Conservation (phyloP, 805 yeast genomes). For the Cephaloascus albidus region DNA sequence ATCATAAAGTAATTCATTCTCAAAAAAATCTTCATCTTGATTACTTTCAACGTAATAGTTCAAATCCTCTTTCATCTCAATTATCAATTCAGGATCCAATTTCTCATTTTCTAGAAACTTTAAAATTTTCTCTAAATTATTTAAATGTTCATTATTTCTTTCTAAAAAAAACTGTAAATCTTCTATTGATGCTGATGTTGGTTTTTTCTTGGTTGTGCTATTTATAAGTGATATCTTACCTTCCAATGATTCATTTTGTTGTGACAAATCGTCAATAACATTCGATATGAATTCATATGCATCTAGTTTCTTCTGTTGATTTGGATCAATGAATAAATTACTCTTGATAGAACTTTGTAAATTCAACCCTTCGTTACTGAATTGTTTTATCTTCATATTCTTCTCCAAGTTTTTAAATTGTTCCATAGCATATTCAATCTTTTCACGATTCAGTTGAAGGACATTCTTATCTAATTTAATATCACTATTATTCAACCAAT, state of each 20-base stretch:
- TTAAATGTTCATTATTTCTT: slow-evolving; percentile 72
- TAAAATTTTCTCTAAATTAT: slow-evolving; percentile 68
- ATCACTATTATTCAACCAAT: slow-evolving; percentile 87
- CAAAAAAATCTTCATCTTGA: slow-evolving; percentile 87
- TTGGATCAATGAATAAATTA: slow-evolving; percentile 49
- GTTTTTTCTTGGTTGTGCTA: slow-evolving; percentile 37
- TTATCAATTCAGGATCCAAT: slow-evolving; percentile 67
- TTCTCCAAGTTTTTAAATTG: slow-evolving; percentile 91
- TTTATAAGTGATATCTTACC: slow-evolving; percentile 39
- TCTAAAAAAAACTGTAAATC: slow-evolving; percentile 56
- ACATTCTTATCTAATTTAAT: slow-evolving; percentile 58
- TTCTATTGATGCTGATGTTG: slow-evolving; percentile 48
- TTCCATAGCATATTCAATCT: slow-evolving; percentile 84
- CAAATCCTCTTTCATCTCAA: slow-evolving; percentile 78
- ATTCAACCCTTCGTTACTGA: slow-evolving; percentile 85
- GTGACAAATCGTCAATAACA: slow-evolving; percentile 69
- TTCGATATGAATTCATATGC: slow-evolving; percentile 60
- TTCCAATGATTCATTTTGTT: slow-evolving; percentile 73
- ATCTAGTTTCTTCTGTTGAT: slow-evolving; percentile 70
- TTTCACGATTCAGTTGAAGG: slow-evolving; percentile 49
- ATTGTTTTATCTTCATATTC: slow-evolving; percentile 88
- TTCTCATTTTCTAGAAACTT: slow-evolving; percentile 73
- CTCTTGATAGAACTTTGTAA: slow-evolving; percentile 32
- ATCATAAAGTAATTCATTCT: slow-evolving; percentile 89
- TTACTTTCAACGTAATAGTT: slow-evolving; percentile 90